Evolutionary conservation across 768 basidiomycete genomes (phyloP), one percentile per base, ranked within the genome.

Genomic region (Pleurotus djamor): DNA sequence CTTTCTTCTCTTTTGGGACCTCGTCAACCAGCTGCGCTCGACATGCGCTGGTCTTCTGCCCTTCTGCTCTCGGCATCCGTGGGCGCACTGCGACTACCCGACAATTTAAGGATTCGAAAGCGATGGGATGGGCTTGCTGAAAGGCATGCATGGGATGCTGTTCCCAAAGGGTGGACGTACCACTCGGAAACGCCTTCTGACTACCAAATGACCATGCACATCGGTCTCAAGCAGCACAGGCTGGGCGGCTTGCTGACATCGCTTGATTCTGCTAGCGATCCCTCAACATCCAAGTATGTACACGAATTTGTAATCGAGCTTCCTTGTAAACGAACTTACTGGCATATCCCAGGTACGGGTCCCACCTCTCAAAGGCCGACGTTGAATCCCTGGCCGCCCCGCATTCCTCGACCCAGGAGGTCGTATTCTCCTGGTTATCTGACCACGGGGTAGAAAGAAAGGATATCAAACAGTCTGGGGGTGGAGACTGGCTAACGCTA

Each of bases 401-500:
- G 4, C 79, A 84, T 61, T 74, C 75, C 0, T 79, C 82, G 61
- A 83, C 82, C 38, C 48, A 87, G n/a, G 70, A 77, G 34, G 67
- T 74, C 0, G 85, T 91, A 50, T 75, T 82, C 41, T 76, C 80
- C 56, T 92, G 90, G 89, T 74, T 91, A 4, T 69, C 71, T 0
- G 72, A 76, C 0, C 77, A 86, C 59, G 87, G 83, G n/a, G 74
- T 91, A 49, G 63, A 70, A 17, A 76, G 80, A 34, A 69, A 73
- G 32, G 74, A 78, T 58, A 61, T 84, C 17, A 60, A 68, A 44
- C 80, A 81, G 9, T 88, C 89, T 13, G 74, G 85, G 5, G 86
- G 84, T 0, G 73, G 78, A 17, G 89, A 91, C 62, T 92, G 87
- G 90, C 71, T 91, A 6, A 83, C 79, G 0, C 65, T 89, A 55